These are phyloP conservation scores for Candida multigemmis DNA, from an alignment of 805 yeast species.

Conservation along the genomic window DNA sequence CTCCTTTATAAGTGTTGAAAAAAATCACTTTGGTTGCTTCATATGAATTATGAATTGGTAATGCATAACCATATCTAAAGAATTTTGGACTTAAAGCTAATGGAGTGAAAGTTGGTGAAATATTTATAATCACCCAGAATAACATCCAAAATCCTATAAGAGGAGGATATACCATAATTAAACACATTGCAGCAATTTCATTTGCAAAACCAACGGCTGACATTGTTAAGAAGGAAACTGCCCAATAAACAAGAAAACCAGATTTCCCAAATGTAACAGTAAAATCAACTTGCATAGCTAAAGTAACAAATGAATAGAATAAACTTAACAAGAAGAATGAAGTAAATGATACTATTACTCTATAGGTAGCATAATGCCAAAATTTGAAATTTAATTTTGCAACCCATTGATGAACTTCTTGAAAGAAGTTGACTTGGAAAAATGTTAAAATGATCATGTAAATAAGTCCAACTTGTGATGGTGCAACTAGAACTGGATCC, in stretches of 20 bases:
- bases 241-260: conserved; percentile 73
- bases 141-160: conserved; percentile 63
- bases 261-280: conserved; percentile 50
- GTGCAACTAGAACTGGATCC: conserved; percentile 48
- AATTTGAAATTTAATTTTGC: conserved; percentile 34
- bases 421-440: conserved; percentile 58
- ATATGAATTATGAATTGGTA: conserved; percentile 61
- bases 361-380: conserved; percentile 39
- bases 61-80: conserved; percentile 55
- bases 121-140: conserved; percentile 60
- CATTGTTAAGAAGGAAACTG: conserved; percentile 59
- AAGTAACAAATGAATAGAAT: conserved; percentile 48
- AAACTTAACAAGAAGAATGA: conserved; percentile 52
- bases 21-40: conserved; percentile 54
- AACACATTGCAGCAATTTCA: conserved; percentile 51
- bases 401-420: conserved; percentile 41
- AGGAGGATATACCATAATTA: conserved; percentile 51
- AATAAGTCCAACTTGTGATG: conserved; percentile 68
- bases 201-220: conserved; percentile 70
- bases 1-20: conserved; percentile 46
- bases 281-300: conserved; percentile 61
- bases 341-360: conserved; percentile 40
- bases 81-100: conserved; percentile 49
- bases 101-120: conserved; percentile 62
- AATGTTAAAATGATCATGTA: conserved; percentile 65